A percentile compares a stretch with the other conserved stretches of the same genome.
These are phyloP conservation scores for Naganishia kalamii DNA, from an alignment of 768 basidiomycete species.

Conservation along the genomic window DNA sequence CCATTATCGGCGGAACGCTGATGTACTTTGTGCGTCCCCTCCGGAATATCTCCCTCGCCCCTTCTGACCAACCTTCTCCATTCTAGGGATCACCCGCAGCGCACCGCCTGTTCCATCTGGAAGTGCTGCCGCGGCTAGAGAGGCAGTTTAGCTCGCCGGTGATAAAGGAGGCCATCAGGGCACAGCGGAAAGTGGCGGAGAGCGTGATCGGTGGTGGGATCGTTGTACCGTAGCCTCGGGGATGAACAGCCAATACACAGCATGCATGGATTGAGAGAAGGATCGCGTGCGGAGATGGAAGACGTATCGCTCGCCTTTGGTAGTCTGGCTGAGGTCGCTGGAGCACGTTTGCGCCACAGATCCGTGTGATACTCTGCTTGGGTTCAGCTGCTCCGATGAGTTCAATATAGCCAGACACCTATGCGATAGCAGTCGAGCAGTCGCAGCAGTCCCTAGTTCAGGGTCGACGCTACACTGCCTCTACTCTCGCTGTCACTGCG, in stretches of 20 bases:
- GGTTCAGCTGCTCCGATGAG: too few species aligned
- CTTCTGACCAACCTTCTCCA: neutral
- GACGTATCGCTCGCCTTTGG: neutral
- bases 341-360: too few species aligned
- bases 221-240: slow-evolving; percentile 3
- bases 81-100: slow-evolving; percentile 40
- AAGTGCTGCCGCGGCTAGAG: slow-evolving; percentile 34
- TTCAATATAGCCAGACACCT: too few species aligned
- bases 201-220: slow-evolving; percentile 1
- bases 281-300: too few species aligned
- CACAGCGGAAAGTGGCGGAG: slow-evolving; percentile 3
- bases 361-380: too few species aligned
- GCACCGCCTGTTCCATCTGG: slow-evolving; percentile 41
- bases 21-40: slow-evolving; percentile 21
- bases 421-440: too few species aligned
- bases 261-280: neutral
- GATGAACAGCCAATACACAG: neutral
- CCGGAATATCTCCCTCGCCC: neutral
- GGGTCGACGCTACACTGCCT: too few species aligned
- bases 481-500: too few species aligned
- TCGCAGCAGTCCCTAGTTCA: too few species aligned
- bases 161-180: slow-evolving; percentile 8
- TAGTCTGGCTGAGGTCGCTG: neutral
- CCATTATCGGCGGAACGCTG: slow-evolving; percentile 22
- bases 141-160: slow-evolving; percentile 2